Evolutionary conservation across 345 rosid genomes (phyloP).

Genomic region (Syzygium aqueum): DNA sequence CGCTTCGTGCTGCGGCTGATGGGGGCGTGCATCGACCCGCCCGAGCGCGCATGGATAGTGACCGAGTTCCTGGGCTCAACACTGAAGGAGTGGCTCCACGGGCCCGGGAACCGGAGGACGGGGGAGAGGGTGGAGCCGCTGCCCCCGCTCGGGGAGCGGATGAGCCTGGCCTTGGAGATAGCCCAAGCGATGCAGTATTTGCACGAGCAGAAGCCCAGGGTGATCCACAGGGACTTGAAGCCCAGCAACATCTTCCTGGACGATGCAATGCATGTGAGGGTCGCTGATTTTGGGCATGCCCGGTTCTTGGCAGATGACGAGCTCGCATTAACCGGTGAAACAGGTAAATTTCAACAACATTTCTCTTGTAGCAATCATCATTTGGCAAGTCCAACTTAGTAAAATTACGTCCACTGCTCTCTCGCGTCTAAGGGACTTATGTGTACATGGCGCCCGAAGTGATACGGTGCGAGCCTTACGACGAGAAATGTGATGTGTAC

Average conservation of each 20-base stretch:
- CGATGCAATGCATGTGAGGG: constrained; percentile 31
- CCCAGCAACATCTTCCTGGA: constrained; percentile 58
- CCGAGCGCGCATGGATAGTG: constrained; percentile 42
- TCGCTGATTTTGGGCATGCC: constrained; percentile 66
- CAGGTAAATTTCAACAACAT: constrained; percentile 12
- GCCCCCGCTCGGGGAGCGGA: constrained; percentile 33
- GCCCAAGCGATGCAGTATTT: constrained; percentile 61
- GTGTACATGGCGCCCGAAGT: constrained; percentile 66
- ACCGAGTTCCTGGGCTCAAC: constrained; percentile 36
- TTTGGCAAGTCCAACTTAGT: neutral
- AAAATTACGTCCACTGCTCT: neutral
- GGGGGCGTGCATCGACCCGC: constrained; percentile 55
- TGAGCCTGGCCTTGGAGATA: constrained; percentile 38
- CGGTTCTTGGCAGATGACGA: constrained; percentile 33
- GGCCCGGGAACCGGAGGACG: constrained; percentile 14
- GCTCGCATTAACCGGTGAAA: constrained; percentile 55
- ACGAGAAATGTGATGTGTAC: constrained; percentile 51
- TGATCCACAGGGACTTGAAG: constrained; percentile 61
- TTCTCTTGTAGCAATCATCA: neutral
- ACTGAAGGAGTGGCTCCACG: constrained; percentile 55
- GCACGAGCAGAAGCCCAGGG: constrained; percentile 50
- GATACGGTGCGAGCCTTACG: constrained; percentile 44
- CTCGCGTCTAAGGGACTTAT: constrained; percentile 30
- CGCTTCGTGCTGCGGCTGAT: constrained; percentile 37
- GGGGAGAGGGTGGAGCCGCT: constrained; percentile 20